Conservation (phyloP, 2,329 filamentous ascomycete genomes). For the Teratosphaeria nubilosa region DNA sequence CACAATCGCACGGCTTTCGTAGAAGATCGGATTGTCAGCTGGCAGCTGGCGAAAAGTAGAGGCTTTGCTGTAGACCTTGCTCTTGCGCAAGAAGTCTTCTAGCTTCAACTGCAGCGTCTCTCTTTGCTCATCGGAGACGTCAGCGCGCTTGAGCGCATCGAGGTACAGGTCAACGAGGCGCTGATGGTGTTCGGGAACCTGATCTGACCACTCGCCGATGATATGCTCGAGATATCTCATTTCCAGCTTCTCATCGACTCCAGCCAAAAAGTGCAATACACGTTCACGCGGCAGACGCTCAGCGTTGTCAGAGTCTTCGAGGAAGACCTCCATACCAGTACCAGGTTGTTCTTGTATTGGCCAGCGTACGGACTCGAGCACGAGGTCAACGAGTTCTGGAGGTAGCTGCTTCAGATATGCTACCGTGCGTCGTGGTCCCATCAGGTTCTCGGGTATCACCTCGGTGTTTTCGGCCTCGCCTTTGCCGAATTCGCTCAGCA, state of each 20-base stretch:
- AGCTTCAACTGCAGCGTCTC: conserved; percentile 51
- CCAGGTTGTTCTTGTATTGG: conserved; percentile 62
- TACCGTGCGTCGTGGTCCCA: conserved; percentile 74
- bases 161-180: conserved; percentile 65
- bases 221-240: conserved; percentile 82
- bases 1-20: conserved; percentile 80
- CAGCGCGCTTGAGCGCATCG: conserved; percentile 35
- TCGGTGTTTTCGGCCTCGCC: conserved; percentile 36
- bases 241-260: conserved; percentile 61
- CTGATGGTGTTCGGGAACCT: conserved; percentile 80
- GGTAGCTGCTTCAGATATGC: conserved; percentile 83
- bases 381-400: conserved; percentile 77
- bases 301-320: conserved; percentile 88
- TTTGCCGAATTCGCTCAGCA: conserved; percentile 71
- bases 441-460: conserved; percentile 45
- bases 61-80: conserved; percentile 60
- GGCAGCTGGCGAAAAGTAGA: conserved; percentile 66
- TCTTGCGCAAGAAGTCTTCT: conserved; percentile 63
- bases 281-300: conserved; percentile 72
- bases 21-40: conserved; percentile 72
- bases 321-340: conserved; percentile 83
- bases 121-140: conserved; percentile 26
- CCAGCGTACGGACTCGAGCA: conserved; percentile 88
- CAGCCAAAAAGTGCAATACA: conserved; percentile 64
- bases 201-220: conserved; percentile 75